phyloP scores from a whole-genome alignment of 192 early-diverging fungal genomes.

The Coemansia sp. region DNA sequence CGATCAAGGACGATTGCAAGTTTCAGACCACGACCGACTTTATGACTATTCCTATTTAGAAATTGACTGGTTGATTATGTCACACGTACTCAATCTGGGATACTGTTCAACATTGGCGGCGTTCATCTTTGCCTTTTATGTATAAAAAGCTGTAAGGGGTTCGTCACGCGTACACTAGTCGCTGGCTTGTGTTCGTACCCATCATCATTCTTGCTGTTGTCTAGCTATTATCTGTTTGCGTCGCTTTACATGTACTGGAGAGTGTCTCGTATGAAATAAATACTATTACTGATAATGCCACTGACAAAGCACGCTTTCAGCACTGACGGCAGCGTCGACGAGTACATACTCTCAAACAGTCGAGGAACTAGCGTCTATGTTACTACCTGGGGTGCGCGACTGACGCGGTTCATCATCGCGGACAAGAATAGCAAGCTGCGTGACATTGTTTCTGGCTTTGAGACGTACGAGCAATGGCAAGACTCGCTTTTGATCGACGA shows the following conservation, averaged over 20 bases:
- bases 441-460: constrained; percentile 81
- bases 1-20: constrained; percentile 14
- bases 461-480: constrained; percentile 59
- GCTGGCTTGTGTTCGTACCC: not conserved
- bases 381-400: constrained; percentile 67
- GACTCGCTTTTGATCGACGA: constrained; percentile 55
- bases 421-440: constrained; percentile 58
- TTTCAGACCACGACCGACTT: constrained; percentile 25
- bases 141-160: not conserved
- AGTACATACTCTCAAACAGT: constrained; percentile 38
- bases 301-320: constrained; percentile 42
- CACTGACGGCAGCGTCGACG: constrained; percentile 33
- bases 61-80: not conserved
- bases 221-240: not conserved
- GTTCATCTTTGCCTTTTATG: not conserved
- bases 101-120: not conserved
- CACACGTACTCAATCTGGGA: not conserved
- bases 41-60: constrained; percentile 31
- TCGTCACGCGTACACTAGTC: not conserved
- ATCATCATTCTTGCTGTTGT: not conserved
- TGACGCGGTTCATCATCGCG: constrained; percentile 67
- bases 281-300: constrained; percentile 23
- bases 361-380: constrained; percentile 41
- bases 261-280: not conserved
- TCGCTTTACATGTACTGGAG: not conserved